A percentile compares a stretch with the other conserved stretches of the same genome.
phyloP scores from a whole-genome alignment of 768 basidiomycete species.

The Albatrellus ellisii region DNA sequence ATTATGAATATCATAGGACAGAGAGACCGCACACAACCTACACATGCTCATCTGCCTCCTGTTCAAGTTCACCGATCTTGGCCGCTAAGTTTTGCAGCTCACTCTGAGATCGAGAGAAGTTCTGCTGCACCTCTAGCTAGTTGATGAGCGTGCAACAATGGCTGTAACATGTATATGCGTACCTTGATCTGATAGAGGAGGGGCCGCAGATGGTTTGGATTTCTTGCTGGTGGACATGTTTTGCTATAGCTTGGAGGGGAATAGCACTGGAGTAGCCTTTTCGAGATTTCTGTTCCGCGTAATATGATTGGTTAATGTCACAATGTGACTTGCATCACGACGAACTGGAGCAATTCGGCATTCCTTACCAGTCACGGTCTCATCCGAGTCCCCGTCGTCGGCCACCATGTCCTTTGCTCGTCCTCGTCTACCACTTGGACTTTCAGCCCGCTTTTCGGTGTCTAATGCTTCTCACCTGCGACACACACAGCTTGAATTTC shows the following conservation, averaged over 20 bases:
- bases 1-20: slow-evolving; percentile 1
- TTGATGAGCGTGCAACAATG: slow-evolving; percentile 1
- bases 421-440: slow-evolving; percentile 34
- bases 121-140: slow-evolving; percentile 74
- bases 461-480: slow-evolving; percentile 13
- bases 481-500: slow-evolving; percentile 26
- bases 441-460: slow-evolving; percentile 31
- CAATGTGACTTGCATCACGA: slow-evolving; percentile 14
- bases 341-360: slow-evolving; percentile 3
- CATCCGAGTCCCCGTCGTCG: slow-evolving; percentile 26
- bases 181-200: slow-evolving; percentile 67
- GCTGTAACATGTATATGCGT: slow-evolving; percentile 17
- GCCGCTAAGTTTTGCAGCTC: slow-evolving; percentile 85
- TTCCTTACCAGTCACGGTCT: slow-evolving; percentile 11
- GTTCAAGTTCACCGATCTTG: slow-evolving; percentile 94
- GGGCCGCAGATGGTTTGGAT: slow-evolving; percentile 34
- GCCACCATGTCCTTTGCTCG: slow-evolving; percentile 48
- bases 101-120: slow-evolving; percentile 68
- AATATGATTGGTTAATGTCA: slow-evolving; percentile 33
- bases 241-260: background rate
- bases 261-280: background rate
- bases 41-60: slow-evolving; percentile 93
- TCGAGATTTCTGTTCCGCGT: slow-evolving; percentile 15
- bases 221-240: slow-evolving; percentile 51
- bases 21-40: slow-evolving; percentile 25